Percentiles rank a stretch among this genome's conserved stretches.
These are phyloP conservation scores for Rubia yunnanensis DNA, from an alignment of 257 asterid species.

Conservation along the genomic window DNA sequence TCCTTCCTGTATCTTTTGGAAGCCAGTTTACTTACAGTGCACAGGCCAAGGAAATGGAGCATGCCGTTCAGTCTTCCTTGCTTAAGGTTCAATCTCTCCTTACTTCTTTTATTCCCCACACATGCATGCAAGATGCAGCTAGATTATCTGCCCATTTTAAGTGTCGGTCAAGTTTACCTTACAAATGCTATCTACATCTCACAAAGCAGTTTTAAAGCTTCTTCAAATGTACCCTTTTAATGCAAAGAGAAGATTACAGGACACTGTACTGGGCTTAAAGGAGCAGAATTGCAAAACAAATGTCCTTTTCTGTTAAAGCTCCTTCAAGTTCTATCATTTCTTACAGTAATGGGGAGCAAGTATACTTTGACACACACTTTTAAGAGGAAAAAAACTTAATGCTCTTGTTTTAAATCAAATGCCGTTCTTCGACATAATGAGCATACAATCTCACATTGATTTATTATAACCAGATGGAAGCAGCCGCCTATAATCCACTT, in stretches of 20 bases:
- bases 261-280: background rate
- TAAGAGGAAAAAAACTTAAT: background rate
- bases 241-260: constrained; percentile 3
- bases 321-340: background rate
- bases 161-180: background rate
- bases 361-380: background rate
- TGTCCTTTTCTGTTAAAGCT: background rate
- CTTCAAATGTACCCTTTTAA: background rate
- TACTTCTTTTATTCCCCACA: background rate
- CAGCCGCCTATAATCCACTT: constrained; percentile 62
- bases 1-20: constrained; percentile 46
- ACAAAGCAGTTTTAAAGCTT: background rate
- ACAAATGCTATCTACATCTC: too few relatives aligned
- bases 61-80: constrained; percentile 49
- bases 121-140: constrained; percentile 1
- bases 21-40: constrained; percentile 28
- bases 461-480: constrained; percentile 54
- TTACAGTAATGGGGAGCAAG: background rate
- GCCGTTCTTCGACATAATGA: constrained; percentile 1
- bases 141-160: background rate
- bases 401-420: constrained; percentile 9
- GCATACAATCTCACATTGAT: constrained; percentile 15
- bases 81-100: constrained; percentile 44
- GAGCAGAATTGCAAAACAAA: background rate
- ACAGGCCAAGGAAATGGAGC: constrained; percentile 47